Evolutionary conservation across 306 rosid genomes (phyloP).

Genomic region (Quercus alba): DNA sequence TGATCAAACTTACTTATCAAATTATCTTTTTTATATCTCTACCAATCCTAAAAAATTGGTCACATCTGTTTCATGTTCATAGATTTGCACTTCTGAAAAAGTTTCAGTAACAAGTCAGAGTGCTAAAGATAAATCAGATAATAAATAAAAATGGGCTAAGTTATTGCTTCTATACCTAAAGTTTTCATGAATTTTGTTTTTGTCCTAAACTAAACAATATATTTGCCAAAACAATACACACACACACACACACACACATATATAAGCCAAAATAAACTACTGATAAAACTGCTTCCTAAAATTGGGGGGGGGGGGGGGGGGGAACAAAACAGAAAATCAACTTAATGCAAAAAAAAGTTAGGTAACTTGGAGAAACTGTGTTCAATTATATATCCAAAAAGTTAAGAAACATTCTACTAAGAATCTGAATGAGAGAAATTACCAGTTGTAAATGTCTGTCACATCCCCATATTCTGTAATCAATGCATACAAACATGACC

Average conservation of each 20-base stretch:
- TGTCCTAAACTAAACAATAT: too few relatives aligned
- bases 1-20: not conserved
- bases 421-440: conserved; percentile 25
- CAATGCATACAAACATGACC: conserved; percentile 6
- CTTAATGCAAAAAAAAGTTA: not conserved
- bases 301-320: too few relatives aligned
- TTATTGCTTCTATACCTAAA: not conserved
- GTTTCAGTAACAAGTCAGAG: not conserved
- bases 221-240: too few relatives aligned
- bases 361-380: not conserved
- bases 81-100: not conserved
- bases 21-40: not conserved
- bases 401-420: conserved; percentile 7
- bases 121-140: not conserved
- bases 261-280: too few relatives aligned
- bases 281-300: too few relatives aligned
- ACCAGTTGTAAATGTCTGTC: conserved; percentile 94
- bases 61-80: not conserved
- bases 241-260: too few relatives aligned
- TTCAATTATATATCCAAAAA: conserved; percentile 1
- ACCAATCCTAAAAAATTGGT: not conserved
- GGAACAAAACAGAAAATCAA: not conserved
- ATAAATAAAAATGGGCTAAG: not conserved
- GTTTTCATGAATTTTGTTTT: not conserved
- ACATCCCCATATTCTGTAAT: conserved; percentile 90